Conservation (phyloP, 1,284 basidiomycete genomes). For the Cutaneotrichosporon dermatis region DNA sequence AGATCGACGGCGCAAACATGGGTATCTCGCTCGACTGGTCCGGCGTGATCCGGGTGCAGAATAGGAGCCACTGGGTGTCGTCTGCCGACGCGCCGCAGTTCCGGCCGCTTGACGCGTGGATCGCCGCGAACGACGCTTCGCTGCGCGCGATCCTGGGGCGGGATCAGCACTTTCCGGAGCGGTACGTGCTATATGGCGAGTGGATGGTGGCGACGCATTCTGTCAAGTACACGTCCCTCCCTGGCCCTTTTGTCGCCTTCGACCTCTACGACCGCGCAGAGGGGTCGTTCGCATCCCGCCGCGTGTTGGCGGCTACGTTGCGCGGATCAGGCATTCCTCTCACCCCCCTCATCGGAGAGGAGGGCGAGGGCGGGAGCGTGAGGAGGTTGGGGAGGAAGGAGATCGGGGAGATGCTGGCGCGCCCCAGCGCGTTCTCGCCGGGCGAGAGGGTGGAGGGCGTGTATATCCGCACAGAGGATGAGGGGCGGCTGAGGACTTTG, state of each 20-base stretch:
- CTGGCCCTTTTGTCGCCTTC: conserved; percentile 54
- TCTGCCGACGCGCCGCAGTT: conserved; percentile 58
- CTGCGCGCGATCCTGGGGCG: conserved; percentile 53
- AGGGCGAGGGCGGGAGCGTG: conserved; percentile 38
- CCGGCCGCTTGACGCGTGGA: conserved; percentile 57
- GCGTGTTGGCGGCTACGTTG: conserved; percentile 32
- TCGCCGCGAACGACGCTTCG: conserved; percentile 38
- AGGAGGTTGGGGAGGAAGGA: conserved; percentile 48
- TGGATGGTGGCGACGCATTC: conserved; percentile 62
- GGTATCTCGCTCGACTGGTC: conserved; percentile 58
- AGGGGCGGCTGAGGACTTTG: conserved; percentile 45
- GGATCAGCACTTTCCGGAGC: conserved; percentile 56
- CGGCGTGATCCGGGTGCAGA: conserved; percentile 56
- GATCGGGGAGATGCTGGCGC: conserved; percentile 53
- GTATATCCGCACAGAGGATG: conserved; percentile 57
- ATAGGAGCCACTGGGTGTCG: conserved; percentile 61
- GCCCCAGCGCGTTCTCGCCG: conserved; percentile 53
- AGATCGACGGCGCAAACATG: conserved; percentile 64
- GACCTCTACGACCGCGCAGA: conserved; percentile 59
- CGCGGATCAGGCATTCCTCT: conserved; percentile 49
- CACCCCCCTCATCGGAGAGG: conserved; percentile 50
- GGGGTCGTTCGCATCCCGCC: conserved; percentile 51
- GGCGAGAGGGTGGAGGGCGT: conserved; percentile 56
- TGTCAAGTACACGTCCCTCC: conserved; percentile 56
- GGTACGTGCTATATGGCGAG: conserved; percentile 61